Conservation (phyloP, 257 asterid species). For the Apocynum venetum region DNA sequence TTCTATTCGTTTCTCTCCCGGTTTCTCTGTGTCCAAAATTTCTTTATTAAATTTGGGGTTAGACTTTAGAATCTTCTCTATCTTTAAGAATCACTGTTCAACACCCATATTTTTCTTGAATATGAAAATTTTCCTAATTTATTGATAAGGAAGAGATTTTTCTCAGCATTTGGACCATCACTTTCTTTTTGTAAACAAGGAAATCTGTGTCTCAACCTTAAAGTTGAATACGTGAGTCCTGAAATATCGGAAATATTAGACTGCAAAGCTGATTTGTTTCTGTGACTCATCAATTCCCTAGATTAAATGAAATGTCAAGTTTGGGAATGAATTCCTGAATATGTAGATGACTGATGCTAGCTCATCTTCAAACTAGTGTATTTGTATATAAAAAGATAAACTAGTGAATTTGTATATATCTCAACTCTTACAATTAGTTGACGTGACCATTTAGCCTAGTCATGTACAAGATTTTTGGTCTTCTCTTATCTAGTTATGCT, state of each 20-base stretch:
- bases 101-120: not conserved
- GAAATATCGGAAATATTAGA: not conserved
- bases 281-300: not conserved
- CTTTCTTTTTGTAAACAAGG: not conserved
- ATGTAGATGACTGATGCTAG: not conserved
- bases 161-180: not conserved
- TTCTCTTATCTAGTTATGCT: no score
- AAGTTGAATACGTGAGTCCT: not conserved
- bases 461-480: constrained; percentile 27
- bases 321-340: not conserved
- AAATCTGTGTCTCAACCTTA: not conserved
- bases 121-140: not conserved
- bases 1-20: not conserved
- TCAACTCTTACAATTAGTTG: not conserved
- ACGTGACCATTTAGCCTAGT: no score
- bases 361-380: not conserved
- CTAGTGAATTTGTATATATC: not conserved
- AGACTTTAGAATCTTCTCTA: not conserved
- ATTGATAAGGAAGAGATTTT: not conserved
- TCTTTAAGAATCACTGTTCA: not conserved
- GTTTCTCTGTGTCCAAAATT: not conserved
- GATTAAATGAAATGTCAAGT: not conserved
- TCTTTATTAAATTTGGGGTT: not conserved
- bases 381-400: constrained; percentile 1
- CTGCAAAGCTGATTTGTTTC: not conserved